Base-by-base conservation (phyloP, 2,329 filamentous ascomycete species). In the Penicillium fuscoglaucum region DNA sequence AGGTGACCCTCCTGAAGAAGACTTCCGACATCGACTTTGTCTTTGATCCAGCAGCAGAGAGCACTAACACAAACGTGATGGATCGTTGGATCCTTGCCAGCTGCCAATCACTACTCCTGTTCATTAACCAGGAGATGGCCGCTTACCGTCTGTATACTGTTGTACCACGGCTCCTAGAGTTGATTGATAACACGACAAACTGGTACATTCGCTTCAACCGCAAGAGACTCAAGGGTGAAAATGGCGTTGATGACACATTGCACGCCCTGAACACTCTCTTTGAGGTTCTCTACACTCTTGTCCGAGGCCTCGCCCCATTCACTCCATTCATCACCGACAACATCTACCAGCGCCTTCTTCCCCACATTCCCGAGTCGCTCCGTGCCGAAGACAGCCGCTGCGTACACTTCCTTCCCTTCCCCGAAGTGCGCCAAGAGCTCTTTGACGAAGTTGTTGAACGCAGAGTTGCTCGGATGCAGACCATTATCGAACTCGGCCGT, bases 121-220 rank as follows among this genome's bases (percentile, higher is more conserved):
- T 95, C 72, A 91, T 97, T 54, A 93, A 98, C 72, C 82, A 90
- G 68, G 93, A 98, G 78, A 98, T 98, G 93, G 70, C 70, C 82
- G 87, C 80, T 7, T 91, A 91, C 73, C 87, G 90, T 41, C 78
- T 93, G 37, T 98, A 97, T 76, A 98, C 93, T 1, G 93, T 98
- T 45, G 92, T 96, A 45, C 93, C 93, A 8, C 84, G 90, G 62
- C 79, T 98, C 60, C 83, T 96, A 19, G 84, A 84, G 58, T 84
- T 96, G 69, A 96, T 97, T 64, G 93, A 97, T 70, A 92, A 96
- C 77, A 92, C 90, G 4, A 97, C 93, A n/a, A 98, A 98, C 77
- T 97, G 93, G 93, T 97, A 97, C 78, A 97, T 97, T 74, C 86
- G 92, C 61, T 96, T 96, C 81, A 97, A 97, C 80, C 85, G 93